Conservation (phyloP, 768 basidiomycete species). For the Pisolithus orientalis region DNA sequence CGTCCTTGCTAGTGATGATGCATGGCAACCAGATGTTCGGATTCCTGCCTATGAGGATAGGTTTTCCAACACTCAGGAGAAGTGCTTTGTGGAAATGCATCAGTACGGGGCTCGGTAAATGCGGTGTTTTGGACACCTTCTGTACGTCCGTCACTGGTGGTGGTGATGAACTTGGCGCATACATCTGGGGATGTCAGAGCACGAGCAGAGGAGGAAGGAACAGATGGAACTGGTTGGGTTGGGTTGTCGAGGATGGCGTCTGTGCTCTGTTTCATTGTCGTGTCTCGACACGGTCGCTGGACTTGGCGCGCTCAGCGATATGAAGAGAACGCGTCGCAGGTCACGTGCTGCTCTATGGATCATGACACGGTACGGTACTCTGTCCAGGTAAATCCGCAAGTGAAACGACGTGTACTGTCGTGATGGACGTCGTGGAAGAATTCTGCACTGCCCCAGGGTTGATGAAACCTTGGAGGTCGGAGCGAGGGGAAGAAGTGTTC, state of each 20-base stretch:
- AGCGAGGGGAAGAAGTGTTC: background rate
- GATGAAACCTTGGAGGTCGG: background rate
- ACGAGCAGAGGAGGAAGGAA: slow-evolving; percentile 11
- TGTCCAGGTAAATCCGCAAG: too few species aligned
- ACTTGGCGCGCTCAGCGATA: too few species aligned
- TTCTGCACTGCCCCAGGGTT: too few species aligned
- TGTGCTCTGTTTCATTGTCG: slow-evolving; percentile 9
- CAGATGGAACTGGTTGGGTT: slow-evolving; percentile 26
- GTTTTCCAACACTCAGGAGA: slow-evolving; percentile 52
- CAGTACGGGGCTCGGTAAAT: background rate
- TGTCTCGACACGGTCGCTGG: background rate
- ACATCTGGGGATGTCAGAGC: slow-evolving; percentile 28
- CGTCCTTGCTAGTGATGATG: background rate
- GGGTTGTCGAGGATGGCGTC: slow-evolving; percentile 11
- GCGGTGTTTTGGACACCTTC: slow-evolving; percentile 42
- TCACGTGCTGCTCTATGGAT: too few species aligned
- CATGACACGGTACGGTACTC: too few species aligned
- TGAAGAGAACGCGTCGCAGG: too few species aligned
- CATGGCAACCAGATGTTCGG: slow-evolving; percentile 51
- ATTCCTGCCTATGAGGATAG: slow-evolving; percentile 67
- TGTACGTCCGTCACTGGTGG: slow-evolving; percentile 49
- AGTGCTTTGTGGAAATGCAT: slow-evolving; percentile 38
- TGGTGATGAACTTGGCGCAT: slow-evolving; percentile 71
- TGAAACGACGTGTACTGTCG: too few species aligned
- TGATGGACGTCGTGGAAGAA: too few species aligned